Conservation (phyloP, 352 stramenopile genomes). For the Lagenidium giganteum region DNA sequence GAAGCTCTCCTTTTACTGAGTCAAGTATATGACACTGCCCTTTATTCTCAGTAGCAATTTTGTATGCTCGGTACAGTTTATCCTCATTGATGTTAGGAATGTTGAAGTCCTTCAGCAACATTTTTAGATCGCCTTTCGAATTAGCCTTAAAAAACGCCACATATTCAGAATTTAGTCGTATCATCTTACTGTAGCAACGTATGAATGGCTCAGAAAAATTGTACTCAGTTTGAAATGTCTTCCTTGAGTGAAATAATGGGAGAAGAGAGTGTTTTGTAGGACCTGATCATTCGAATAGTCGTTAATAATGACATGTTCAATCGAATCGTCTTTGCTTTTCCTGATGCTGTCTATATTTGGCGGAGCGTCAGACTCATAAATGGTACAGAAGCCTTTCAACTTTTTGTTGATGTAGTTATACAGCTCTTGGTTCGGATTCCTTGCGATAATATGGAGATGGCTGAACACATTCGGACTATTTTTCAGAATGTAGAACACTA, state of each 20-base stretch:
- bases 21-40: background rate
- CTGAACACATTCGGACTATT: no score
- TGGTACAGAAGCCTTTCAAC: constrained; percentile 11
- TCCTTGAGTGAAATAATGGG: constrained; percentile 6
- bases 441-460: background rate
- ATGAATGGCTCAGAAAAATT: constrained; percentile 2
- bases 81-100: constrained; percentile 3
- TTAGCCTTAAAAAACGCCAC: no score
- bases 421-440: constrained; percentile 15
- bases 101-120: no score
- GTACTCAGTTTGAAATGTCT: background rate
- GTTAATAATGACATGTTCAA: constrained; percentile 14
- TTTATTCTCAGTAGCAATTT: background rate
- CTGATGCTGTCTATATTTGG: no score
- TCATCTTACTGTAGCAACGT: no score
- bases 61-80: background rate
- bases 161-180: no score
- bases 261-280: constrained; percentile 2
- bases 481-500: constrained; percentile 3
- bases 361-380: no score
- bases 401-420: constrained; percentile 19
- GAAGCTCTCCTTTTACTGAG: background rate
- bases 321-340: no score
- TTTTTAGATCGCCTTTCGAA: no score
- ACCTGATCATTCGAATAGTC: constrained; percentile 11